Percentiles rank a stretch among this genome's conserved stretches.
phyloP scores from a whole-genome alignment of 75 land plant species.

The Pinus tabuliformis region DNA sequence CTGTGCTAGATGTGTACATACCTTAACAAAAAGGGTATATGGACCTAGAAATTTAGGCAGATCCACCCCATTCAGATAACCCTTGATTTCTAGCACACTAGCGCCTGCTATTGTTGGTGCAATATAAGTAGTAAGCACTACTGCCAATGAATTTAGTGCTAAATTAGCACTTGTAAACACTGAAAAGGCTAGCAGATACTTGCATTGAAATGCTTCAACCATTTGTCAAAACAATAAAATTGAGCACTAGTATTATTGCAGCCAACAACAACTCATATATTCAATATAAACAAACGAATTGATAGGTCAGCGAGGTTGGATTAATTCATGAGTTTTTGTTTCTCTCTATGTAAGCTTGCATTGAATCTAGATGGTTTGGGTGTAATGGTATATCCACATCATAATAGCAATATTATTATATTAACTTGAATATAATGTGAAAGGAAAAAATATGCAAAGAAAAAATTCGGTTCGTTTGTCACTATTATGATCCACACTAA shows the following conservation, averaged over 20 bases:
- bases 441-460: no score
- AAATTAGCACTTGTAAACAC: conserved; percentile 50
- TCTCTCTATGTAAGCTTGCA: no score
- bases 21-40: conserved; percentile 80
- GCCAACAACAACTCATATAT: no score
- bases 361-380: no score
- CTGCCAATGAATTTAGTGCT: conserved; percentile 35
- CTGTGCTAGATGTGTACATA: not conserved
- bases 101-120: conserved; percentile 90
- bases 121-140: conserved; percentile 57
- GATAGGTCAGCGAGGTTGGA: not conserved
- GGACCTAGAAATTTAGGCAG: conserved; percentile 67
- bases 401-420: no score
- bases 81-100: conserved; percentile 93
- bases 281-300: no score
- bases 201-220: conserved; percentile 18
- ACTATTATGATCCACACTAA: no score
- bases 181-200: conserved; percentile 38
- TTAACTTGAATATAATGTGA: no score
- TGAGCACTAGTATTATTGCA: no score
- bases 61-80: conserved; percentile 89
- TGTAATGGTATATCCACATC: no score
- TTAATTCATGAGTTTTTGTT: not conserved
- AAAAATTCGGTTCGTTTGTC: no score
- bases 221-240: not conserved